Conservation (phyloP, 306 rosid genomes). For the Pueraria montana region DNA sequence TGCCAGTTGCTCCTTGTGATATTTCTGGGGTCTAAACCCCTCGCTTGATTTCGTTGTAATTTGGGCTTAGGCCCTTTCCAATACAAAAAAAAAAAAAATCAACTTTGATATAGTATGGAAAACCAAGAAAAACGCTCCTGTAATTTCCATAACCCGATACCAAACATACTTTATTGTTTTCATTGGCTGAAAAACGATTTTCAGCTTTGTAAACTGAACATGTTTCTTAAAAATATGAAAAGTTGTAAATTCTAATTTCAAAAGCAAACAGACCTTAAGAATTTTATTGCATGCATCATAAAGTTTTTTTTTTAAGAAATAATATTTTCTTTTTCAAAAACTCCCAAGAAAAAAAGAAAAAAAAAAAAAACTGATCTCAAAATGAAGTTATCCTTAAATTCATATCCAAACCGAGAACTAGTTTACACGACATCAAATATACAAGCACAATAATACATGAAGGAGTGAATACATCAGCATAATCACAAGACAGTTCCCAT, state of each 20-base stretch:
- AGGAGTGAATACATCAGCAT: slow-evolving; percentile 50
- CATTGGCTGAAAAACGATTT: background rate
- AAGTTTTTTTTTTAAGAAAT: background rate
- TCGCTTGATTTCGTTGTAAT: too few species aligned
- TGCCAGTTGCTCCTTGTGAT: too few species aligned
- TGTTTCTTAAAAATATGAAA: background rate
- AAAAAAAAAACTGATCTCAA: background rate
- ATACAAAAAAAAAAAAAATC: too few species aligned
- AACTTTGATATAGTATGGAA: too few species aligned
- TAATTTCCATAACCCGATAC: too few species aligned
- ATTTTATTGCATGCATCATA: background rate
- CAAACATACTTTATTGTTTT: too few species aligned
- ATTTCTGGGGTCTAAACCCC: too few species aligned
- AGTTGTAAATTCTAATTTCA: background rate
- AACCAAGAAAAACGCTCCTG: too few species aligned
- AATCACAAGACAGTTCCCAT: slow-evolving; percentile 51
- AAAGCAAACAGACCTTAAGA: slow-evolving; percentile 19
- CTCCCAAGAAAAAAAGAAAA: background rate
- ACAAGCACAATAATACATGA: slow-evolving; percentile 70
- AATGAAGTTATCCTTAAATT: slow-evolving; percentile 30
- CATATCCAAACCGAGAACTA: slow-evolving; percentile 49
- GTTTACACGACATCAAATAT: slow-evolving; percentile 57
- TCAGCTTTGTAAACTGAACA: too few species aligned
- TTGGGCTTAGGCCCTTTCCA: too few species aligned
- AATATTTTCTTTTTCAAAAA: background rate